Evolutionary conservation across 2,329 filamentous ascomycete genomes (phyloP), one percentile per base, ranked within the genome.

Genomic region (Alternaria triticina): DNA sequence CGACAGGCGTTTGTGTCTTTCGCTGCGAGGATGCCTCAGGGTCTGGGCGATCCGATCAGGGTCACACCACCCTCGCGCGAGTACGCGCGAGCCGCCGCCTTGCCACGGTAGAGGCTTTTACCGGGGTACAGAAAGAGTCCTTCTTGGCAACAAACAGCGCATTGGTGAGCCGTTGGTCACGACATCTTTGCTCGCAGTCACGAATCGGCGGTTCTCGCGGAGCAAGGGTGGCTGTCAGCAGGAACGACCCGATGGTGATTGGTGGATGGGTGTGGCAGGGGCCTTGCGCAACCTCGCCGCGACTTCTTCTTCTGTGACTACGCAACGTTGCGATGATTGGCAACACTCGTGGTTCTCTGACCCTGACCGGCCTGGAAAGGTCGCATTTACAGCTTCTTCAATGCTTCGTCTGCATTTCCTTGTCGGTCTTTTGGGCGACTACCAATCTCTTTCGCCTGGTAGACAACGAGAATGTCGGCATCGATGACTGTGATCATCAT

Each of bases 51-150:
- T 22, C 13, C 20, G 3, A 44, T 22, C 15, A 33, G n/a, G 40
- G 67, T 74, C 71, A 74, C 67, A 70, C 71, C 71, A 74, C 69
- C 23, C 59, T 72, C 65, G 69, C 59, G 57, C 61, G 67, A 71
- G 59, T 56, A 36, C 49, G 47, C 25, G 59, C 40, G 54, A 43
- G 45, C 20, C 45, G 30, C 49, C 54, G 57, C 54, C 27, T 50
- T 59, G n/a, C 12, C 30, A 25, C 65, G 65, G 59, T 20, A 58
- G 22, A 60, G 7, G 17, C 15, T 40, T 52, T 52, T 59, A 46
- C 47, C 61, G 30, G 49, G 9, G 9, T 17, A 23, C 30, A 30
- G 20, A 3, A 15, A 30, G 28, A 10, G 13, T 23, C 15, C n/a
- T n/a, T 40, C 30, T 52, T 52, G 30, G 49, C 49, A 5, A 5